Base-by-base conservation (phyloP, 139 green algal species). In the Auxenochlorella pyrenoidosa region DNA sequence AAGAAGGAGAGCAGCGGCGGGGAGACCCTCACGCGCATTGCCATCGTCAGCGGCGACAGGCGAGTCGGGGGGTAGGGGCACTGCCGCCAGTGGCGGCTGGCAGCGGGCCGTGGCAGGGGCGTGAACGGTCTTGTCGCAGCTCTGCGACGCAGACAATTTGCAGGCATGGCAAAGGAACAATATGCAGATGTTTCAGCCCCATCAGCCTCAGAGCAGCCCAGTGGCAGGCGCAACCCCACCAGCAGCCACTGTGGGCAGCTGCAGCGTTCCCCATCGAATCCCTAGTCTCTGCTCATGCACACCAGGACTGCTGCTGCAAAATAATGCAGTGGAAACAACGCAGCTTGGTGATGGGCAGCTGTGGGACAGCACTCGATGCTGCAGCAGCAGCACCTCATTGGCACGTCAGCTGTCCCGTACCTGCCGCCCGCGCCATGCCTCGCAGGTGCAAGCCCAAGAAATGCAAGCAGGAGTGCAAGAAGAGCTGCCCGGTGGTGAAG, bases 401-500 rank as follows among this genome's bases (percentile, higher is more conserved):
- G 58, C 51, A 60, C 26, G 6, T n/a, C n/a, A 41, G 15, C 41
- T 6, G 5, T 28, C 15, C 43, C 51, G n/a, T 54, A 60, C 75
- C 2, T 36, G 32, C 60, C 38, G 51, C 73, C 84, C 60, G 6
- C 15, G 3, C 16, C 54, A 13, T 63, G 51, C 47, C 82, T 24
- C 43, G 75, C 91, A 98, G 96, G 87, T 99, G 96, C 89, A 99
- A 98, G 93, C 98, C 98, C 32, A 99, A 99, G 90, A 99, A 99
- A 88, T 99, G 98, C 91, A 89, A 95, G 68, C 98, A 99, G 89
- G 98, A 99, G 91, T 99, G 98, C 95, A 99, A 99, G 90, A 99
- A 98, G 90, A 97, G 90, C 85, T 99, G 98, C 89, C 98, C 98
- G 22, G 98, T 99, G 2, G 97, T 99, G 19, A 99, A 99, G 90